Percentiles rank a stretch among this genome's conserved stretches.
Conservation (phyloP, 257 asterid genomes). For the Haberlea rhodopensis region DNA sequence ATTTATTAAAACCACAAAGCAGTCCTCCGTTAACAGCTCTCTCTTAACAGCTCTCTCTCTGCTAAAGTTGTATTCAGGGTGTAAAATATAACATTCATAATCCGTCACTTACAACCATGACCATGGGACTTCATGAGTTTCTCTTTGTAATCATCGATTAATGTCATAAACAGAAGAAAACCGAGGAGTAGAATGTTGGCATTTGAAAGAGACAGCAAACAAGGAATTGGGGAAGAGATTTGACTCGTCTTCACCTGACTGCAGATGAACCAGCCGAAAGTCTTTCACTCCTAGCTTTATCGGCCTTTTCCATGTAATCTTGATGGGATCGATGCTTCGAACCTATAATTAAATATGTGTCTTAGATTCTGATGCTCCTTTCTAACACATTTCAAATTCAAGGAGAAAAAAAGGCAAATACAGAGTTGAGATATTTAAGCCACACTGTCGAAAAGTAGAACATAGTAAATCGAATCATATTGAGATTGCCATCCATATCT, state of each 20-base stretch:
- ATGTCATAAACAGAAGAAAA: not conserved
- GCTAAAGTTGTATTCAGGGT: not conserved
- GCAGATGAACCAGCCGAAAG: constrained; percentile 55
- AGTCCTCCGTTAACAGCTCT: constrained; percentile 1
- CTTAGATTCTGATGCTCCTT: not conserved
- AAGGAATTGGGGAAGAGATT: not conserved
- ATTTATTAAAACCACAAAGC: not conserved
- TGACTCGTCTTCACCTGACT: constrained; percentile 29
- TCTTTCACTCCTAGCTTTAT: constrained; percentile 65
- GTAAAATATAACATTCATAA: constrained; percentile 10
- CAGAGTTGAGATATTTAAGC: not conserved
- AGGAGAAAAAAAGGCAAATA: not conserved
- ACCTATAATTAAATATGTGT: constrained; percentile 30
- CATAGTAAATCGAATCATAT: not conserved
- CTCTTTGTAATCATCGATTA: not conserved
- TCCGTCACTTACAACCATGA: constrained; percentile 10
- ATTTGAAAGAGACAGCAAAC: constrained; percentile 9
- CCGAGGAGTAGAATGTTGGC: not conserved
- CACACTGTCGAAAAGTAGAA: too few relatives aligned
- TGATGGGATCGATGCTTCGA: constrained; percentile 85
- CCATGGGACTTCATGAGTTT: not conserved
- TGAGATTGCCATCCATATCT: not conserved
- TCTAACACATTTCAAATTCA: not conserved
- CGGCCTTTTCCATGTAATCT: constrained; percentile 86
- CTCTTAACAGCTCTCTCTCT: too few relatives aligned